Conservation (phyloP, 1,139 yeast genomes). For the Debaryomyces nepalensis region DNA sequence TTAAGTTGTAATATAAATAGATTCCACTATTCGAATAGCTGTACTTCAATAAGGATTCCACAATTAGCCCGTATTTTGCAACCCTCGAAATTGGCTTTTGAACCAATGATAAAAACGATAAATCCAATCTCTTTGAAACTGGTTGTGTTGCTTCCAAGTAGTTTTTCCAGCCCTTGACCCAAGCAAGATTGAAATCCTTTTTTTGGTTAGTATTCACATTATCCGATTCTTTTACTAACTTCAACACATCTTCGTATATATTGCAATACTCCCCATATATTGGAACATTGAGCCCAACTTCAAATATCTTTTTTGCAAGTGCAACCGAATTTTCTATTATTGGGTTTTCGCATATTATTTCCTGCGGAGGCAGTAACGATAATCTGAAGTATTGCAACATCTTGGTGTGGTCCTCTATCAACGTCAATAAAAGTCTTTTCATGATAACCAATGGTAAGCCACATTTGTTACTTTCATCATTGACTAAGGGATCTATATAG, state of each 20-base stretch:
- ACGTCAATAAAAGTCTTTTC: conserved; percentile 22
- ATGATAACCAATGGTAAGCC: conserved; percentile 32
- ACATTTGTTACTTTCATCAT: conserved; percentile 25
- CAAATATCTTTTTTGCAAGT: conserved; percentile 15
- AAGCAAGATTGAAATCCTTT: conserved; percentile 19
- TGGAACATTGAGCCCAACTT: conserved; percentile 19
- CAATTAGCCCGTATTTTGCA: conserved; percentile 53
- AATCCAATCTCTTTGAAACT: conserved; percentile 36
- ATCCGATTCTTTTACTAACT: conserved; percentile 28
- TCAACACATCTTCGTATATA: conserved; percentile 43
- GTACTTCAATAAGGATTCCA: conserved; percentile 37
- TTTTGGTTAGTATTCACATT: conserved; percentile 14
- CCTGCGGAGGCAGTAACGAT: neutral
- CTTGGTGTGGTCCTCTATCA: conserved; percentile 31
- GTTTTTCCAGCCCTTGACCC: conserved; percentile 39
- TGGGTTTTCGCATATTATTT: neutral
- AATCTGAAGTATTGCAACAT: conserved; percentile 24
- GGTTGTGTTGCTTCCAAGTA: conserved; percentile 52
- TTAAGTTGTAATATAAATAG: neutral
- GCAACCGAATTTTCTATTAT: conserved; percentile 11
- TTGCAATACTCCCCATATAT: conserved; percentile 50
- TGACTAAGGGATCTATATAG: conserved; percentile 40
- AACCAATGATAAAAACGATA: conserved; percentile 53
- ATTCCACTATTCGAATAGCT: conserved; percentile 8
- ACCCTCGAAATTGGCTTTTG: conserved; percentile 60